Base-by-base conservation (phyloP, 2,329 filamentous ascomycete species). In the Ceratocystis eucalypticola region DNA sequence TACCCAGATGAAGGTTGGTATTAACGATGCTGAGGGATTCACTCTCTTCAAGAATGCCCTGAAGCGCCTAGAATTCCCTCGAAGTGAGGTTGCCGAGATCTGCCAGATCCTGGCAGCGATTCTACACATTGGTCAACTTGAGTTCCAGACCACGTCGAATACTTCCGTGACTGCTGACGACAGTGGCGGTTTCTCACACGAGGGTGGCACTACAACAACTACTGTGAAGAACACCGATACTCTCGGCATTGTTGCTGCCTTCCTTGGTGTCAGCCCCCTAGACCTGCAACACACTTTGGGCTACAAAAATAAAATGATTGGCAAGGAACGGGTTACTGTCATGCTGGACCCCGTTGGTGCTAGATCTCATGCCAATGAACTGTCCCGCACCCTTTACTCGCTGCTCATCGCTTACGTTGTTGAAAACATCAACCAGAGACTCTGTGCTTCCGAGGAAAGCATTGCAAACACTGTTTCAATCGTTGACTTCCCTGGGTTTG, bases 1-100 rank as follows among this genome's bases (percentile, higher is more conserved):
- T 0, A 96, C 93, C 0, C 94, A 99, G 76, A 82, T 99, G 70
- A 97, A 96, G 75, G 91, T 97, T 33, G 94, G 94, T 67, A 92
- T 99, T 74, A 96, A 99, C 72, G 94, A 99, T 73, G 82, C 88
- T 1, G 92, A 96, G 72, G 94, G 93, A 3, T 99, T 99, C 76
- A 90, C 96, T 73, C 87, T 97, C 65, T 97, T 99, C 82, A 97
- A 97, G 79, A 96, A 90, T 0, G 94, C 94, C 1, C 79, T 99
- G 62, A 84, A 92, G 70, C 96, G 96, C 75, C 82, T 99, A 15
- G 94, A 97, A 76, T 97, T 99, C 70, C 89, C 93, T 3, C 84
- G 92, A 65, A 87, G 88, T 68, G 94, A 96, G 72, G 96, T 99
- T 73, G 94, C 94, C 48, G 93, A 96, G 74, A 92, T 99, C 66